Base-by-base conservation (phyloP, 345 rosid genomes). In the Rhizophora mangle region DNA sequence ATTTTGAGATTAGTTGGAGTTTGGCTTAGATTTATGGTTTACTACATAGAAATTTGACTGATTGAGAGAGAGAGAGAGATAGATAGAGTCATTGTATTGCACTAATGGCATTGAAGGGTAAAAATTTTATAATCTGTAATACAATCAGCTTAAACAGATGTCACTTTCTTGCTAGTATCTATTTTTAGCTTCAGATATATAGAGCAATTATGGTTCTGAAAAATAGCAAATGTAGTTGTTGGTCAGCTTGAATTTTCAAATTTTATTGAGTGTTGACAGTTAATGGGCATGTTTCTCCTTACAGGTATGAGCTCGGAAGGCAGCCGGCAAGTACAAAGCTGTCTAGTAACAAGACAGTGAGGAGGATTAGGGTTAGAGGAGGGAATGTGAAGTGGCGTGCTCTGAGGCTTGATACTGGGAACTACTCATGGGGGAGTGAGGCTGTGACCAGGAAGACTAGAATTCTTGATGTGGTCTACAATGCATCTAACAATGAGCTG, bases 361-460 rank as follows among this genome's bases (percentile, higher is more conserved):
- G 78, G 37, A 74, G 78, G 67, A 34, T 74, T 56, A 69, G 78
- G 73, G 78, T 74, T 19, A 36, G 78, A 68, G 78, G 78, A 46
- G 78, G 78, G 21, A 74, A 74, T 64, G 73, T 74, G 34, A 74
- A 74, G 73, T 74, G 78, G 78, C 78, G 78, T 57, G 78, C 78
- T 22, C 46, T 74, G 73, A 68, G 78, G 63, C 74, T 75, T 27
- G 79, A 75, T 65, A 75, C 79, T 65, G 79, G 79, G n/a, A 75
- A 75, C 53, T 75, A 60, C 70, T 75, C 79, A 4, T 75, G 79
- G 79, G 79, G 79, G 0, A 75, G 79, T 39, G 79, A 75, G 64
- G 74, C 79, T 51, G 79, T 75, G 60, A 75, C 79, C 29, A 22
- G 70, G 56, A 75, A 70, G 71, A 75, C 79, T 10, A 70, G 79